These are phyloP conservation scores for Fagus crenata DNA, from an alignment of 306 rosid species.

Conservation along the genomic window DNA sequence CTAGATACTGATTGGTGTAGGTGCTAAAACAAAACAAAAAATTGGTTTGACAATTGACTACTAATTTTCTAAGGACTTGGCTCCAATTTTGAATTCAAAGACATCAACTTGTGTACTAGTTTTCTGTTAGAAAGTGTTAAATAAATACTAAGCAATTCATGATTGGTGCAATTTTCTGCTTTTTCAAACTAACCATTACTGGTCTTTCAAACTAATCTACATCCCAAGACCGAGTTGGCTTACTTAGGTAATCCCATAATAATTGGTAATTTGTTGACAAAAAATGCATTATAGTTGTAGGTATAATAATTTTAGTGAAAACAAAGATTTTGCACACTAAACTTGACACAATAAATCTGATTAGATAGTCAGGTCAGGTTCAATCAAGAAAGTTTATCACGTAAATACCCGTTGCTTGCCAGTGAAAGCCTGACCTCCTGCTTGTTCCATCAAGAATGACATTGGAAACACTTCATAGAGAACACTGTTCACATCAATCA, in stretches of 20 bases:
- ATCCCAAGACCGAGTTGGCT: neutral
- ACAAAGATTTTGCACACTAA: neutral
- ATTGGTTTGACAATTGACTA: neutral
- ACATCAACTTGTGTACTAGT: neutral
- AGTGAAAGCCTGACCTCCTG: constrained; percentile 92
- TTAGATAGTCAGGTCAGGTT: neutral
- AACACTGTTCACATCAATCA: constrained; percentile 47
- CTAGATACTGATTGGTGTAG: neutral
- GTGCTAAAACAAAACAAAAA: neutral
- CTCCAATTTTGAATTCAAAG: neutral
- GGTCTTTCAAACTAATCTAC: too few species aligned
- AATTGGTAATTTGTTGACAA: neutral
- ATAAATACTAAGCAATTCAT: neutral
- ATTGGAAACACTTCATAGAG: constrained; percentile 96
- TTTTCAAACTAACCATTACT: neutral
- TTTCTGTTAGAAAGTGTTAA: neutral
- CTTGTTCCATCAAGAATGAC: constrained; percentile 97
- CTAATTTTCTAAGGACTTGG: neutral
- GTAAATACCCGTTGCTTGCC: constrained; percentile 76
- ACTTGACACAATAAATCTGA: neutral
- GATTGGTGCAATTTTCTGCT: neutral
- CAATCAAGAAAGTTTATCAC: constrained; percentile 1
- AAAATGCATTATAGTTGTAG: neutral
- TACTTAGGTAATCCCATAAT: neutral
- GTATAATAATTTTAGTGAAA: neutral